Evolutionary conservation across 768 basidiomycete species (phyloP).

Genomic region (Termitomyces titanicus): DNA sequence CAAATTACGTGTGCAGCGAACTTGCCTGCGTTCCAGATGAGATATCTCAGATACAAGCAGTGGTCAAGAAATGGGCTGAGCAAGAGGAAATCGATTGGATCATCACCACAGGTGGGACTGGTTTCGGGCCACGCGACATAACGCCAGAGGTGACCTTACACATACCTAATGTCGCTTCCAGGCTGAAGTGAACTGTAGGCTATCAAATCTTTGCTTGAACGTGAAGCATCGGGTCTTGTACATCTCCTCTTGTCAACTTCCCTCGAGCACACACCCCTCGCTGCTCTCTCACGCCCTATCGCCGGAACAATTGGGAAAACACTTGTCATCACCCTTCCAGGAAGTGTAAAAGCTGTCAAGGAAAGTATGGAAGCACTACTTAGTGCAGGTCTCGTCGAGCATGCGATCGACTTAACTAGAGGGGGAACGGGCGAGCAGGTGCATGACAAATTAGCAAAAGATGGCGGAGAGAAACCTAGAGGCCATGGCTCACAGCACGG

Average conservation of each 20-base stretch:
- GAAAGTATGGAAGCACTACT: constrained; percentile 72
- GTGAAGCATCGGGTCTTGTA: constrained; percentile 66
- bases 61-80: constrained; percentile 43
- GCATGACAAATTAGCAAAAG: constrained; percentile 46
- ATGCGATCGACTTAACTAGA: constrained; percentile 69
- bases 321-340: constrained; percentile 78
- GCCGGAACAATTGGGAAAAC: constrained; percentile 68
- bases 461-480: constrained; percentile 20
- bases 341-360: constrained; percentile 80
- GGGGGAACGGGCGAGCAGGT: constrained; percentile 63
- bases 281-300: constrained; percentile 79
- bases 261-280: constrained; percentile 70
- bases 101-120: constrained; percentile 85
- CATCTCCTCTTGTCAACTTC: constrained; percentile 71
- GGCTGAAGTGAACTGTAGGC: constrained; percentile 35
- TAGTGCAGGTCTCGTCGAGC: constrained; percentile 51
- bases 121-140: constrained; percentile 74
- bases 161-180: neutral
- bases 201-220: constrained; percentile 59
- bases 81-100: constrained; percentile 61
- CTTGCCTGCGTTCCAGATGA: constrained; percentile 67
- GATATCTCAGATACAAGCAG: constrained; percentile 40
- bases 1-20: constrained; percentile 32
- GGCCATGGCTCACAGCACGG: constrained; percentile 30
- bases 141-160: constrained; percentile 69